Base-by-base conservation (phyloP, 2,329 filamentous ascomycete genomes). In the Metarhizium guizhouense region DNA sequence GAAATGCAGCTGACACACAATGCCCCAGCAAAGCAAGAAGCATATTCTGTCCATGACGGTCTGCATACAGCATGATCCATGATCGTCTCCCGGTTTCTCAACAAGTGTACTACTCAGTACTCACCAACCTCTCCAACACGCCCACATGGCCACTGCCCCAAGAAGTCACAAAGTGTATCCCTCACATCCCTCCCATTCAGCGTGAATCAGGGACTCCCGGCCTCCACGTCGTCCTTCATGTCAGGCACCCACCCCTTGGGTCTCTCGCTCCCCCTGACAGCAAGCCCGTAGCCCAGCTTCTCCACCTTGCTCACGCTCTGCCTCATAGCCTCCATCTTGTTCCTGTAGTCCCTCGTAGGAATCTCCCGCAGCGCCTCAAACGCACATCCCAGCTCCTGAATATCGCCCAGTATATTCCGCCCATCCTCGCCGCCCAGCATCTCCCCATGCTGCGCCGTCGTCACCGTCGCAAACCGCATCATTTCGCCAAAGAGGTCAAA, bases 401-500 rank as follows among this genome's bases (percentile, higher is more conserved):
- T 80, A 72, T 97, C 94, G 8, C 81, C 77, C 52, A 97, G 75
- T 47, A 97, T 87, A 6, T 84, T 84, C 43, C 83, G 71, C 14
- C 62, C 62, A 54, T 64, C 64, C 25, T 60, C 53, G 47, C 73
- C 73, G 4, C 75, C 77, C 59, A 77, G 69, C 62, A 60, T 55
- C 45, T 70, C 73, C 14, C 87, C 87, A 7, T 77, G 85, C 5
- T 91, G 87, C 1, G 91, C 91, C 68, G 95, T 88, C 30, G 85
- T 84, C 6, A 92, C 92, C 52, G 96, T 94, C 0, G 90, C 91
- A 71, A 96, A 97, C 34, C 92, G 83, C 94, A 99, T 99, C 76
- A 97, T 79, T 74, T 99, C 94, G 43, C 94, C 94, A 1, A 92
- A 92, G 62, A 97, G 81, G 70, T 99, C 94, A 66, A 96, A 96